Percentiles rank a stretch among this genome's conserved stretches.
phyloP scores from a whole-genome alignment of 768 basidiomycete species.

The Ramaria sp. region DNA sequence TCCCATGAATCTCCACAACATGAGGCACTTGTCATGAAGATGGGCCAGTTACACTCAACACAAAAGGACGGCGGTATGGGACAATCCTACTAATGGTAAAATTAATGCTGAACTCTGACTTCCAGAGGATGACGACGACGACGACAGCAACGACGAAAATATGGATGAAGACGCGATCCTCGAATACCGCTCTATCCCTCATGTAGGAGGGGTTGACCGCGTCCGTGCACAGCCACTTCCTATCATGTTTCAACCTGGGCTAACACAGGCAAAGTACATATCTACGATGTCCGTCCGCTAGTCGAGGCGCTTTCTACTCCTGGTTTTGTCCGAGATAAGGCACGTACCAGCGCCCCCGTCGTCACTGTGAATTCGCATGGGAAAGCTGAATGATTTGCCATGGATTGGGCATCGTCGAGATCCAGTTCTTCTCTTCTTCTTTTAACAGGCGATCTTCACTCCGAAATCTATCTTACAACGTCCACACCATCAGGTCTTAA shows the following conservation, averaged over 20 bases:
- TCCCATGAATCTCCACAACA: no score
- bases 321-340: slow-evolving; percentile 61
- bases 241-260: slow-evolving; percentile 93
- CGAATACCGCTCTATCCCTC: slow-evolving; percentile 86
- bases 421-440: slow-evolving; percentile 55
- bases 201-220: slow-evolving; percentile 86
- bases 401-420: slow-evolving; percentile 88
- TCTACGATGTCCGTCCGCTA: slow-evolving; percentile 88
- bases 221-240: slow-evolving; percentile 88
- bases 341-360: slow-evolving; percentile 48
- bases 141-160: slow-evolving; percentile 65
- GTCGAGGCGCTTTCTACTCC: slow-evolving; percentile 86
- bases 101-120: neutral
- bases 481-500: slow-evolving; percentile 75
- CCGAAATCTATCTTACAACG: slow-evolving; percentile 90
- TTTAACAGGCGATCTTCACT: slow-evolving; percentile 82
- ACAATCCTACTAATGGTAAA: neutral
- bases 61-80: slow-evolving; percentile 72
- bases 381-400: slow-evolving; percentile 84
- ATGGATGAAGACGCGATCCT: slow-evolving; percentile 90
- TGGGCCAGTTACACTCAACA: slow-evolving; percentile 82
- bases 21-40: slow-evolving; percentile 80
- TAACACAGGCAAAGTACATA: slow-evolving; percentile 94
- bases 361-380: slow-evolving; percentile 84
- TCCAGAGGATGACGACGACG: slow-evolving; percentile 56